Percentiles rank a stretch among this genome's conserved stretches.
These are phyloP conservation scores for Hymenoscyphus albidus DNA, from an alignment of 2,329 filamentous ascomycete genomes.

Conservation along the genomic window DNA sequence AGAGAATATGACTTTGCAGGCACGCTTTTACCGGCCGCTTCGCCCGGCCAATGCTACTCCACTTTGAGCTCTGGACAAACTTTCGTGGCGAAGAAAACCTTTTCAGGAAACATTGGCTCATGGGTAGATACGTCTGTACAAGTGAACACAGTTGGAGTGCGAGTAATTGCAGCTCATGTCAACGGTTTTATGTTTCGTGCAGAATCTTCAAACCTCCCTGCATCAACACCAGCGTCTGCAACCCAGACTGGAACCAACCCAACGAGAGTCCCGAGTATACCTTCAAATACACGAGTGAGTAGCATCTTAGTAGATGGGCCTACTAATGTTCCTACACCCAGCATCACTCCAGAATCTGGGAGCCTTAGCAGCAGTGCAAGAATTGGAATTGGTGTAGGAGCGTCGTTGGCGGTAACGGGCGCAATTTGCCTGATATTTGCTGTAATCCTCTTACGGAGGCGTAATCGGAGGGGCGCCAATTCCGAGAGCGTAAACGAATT, in stretches of 20 bases:
- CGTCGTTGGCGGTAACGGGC: not conserved
- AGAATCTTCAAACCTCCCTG: not conserved
- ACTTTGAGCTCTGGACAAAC: constrained; percentile 4
- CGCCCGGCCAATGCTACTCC: constrained; percentile 6
- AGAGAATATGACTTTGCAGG: not conserved
- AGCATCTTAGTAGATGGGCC: not conserved
- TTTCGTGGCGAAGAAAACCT: constrained; percentile 3
- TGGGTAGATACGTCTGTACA: constrained; percentile 1
- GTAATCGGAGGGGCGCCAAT: not conserved
- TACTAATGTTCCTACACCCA: not conserved
- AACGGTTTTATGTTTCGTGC: constrained; percentile 7
- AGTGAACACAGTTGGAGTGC: not conserved
- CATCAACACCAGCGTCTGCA: not conserved
- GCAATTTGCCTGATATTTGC: not conserved
- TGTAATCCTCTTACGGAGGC: constrained; percentile 3
- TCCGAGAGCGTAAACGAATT: not conserved
- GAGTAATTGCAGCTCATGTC: not conserved
- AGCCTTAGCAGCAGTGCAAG: constrained; percentile 2
- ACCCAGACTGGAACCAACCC: not conserved
- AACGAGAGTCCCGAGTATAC: not conserved
- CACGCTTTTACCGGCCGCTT: not conserved
- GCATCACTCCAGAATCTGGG: too few species aligned
- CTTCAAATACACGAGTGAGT: not conserved
- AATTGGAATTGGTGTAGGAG: constrained; percentile 9
- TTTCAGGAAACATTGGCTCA: not conserved